Base-by-base conservation (phyloP, 202 grass and related monocot species). In the Zoysia matrella region DNA sequence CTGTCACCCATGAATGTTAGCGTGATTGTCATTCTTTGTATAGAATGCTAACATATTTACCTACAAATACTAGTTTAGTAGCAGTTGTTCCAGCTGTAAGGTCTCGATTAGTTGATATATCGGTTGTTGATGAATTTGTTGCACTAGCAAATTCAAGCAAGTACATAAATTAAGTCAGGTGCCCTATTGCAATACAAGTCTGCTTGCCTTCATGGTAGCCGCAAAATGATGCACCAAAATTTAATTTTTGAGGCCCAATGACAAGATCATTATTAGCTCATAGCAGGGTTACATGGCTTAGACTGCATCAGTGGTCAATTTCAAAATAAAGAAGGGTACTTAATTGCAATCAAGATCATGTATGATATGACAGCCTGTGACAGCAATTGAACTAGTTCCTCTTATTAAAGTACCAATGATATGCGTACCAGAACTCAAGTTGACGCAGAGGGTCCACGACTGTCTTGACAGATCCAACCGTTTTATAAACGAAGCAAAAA, bases 321-420 rank as follows among this genome's bases (percentile, higher is more conserved):
- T 46, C 6, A n/a, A 56, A 47, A 71, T 52, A 60, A 63, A 65
- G 14, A 62, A 78, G 39, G 47, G 2, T 11, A 82, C 5, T 61
- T 57, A 73, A 48, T 50, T 14, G 22, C 14, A 57, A 68, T 65
- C 70, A 78, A 44, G 6, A 79, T 84, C 12, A 30, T 4, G 60
- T 7, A 75, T 53, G 39, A 8, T 66, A 67, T 64, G 47, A 55
- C 47, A 56, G 22, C 22, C 9, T 15, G 22, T 57, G 43, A 41
- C 30, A 36, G 30, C 30, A 36, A 36, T 36, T 36, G 30, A 36
- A 36, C 30, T 1, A 36, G 30, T 36, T 0, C 30, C 30, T 0
- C 1, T 36, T 1, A 36, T 36, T 36, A 36, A 36, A 36, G 30
- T 36, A 36, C 30, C 0, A 36, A 36, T 36, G 30, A 1, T 36